Base-by-base conservation (phyloP, 805 yeast species). In the Kodamaea kaohsiungensis region DNA sequence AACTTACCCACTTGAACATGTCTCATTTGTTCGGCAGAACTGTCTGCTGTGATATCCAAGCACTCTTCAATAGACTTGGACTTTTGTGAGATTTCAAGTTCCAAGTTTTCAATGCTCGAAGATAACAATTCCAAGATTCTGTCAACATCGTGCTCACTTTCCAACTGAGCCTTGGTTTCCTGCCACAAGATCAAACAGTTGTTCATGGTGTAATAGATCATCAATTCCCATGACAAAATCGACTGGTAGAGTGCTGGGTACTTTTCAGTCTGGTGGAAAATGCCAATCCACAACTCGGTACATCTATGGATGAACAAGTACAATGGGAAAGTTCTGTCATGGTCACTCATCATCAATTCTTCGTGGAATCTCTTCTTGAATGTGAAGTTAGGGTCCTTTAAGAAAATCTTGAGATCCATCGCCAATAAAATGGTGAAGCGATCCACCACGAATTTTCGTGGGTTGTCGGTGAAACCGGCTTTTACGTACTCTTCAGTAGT, bases 101-200 rank as follows among this genome's bases (percentile, higher is more conserved):
- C 80, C 52, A 75, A 59, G 6, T 53, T 39, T 19, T 64, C 61
- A 17, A 73, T 58, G 50, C 68, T 65, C 30, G 70, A 62, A 13
- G 54, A 65, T 33, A 88, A 67, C 42, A 86, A 68, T 30, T 77
- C 70, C 39, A 78, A 65, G 13, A 86, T 72, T 46, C 81, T 77
- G 2, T 78, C 79, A 43, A 82, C 75, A 63, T 88, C 89, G 12
- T 72, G 80, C 0, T 60, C 57, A 47, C 74, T 74, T 25, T 66
- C 70, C 53, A 70, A 62, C 52, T 64, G 68, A 1, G 90, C 87
- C 39, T 75, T 75, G 0, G 92, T 81, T 49, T 77, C 81, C 56
- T 80, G 82, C 93, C 95, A 88, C 43, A 87, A 71, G 42, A 78
- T 76, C 59, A 87, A 71, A 52, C 86, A 77, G 56, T 81, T 81